Percentiles rank a stretch among this genome's conserved stretches.
Evolutionary conservation across 345 rosid genomes (phyloP).

Genomic region (Eucalyptus sideroxylon): DNA sequence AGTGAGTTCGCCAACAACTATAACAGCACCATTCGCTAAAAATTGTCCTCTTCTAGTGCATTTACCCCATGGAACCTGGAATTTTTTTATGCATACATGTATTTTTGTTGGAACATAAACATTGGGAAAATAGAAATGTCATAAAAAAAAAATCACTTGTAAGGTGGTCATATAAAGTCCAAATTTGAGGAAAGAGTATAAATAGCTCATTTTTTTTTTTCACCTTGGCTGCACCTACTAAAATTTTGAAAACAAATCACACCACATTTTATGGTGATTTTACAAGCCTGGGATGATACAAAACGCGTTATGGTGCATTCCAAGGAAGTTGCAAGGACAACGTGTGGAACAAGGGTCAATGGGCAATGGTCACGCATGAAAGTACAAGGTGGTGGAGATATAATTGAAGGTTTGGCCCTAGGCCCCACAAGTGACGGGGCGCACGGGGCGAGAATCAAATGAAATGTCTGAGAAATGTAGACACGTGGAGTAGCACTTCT

Average conservation of each 20-base stretch:
- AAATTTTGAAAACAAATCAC: neutral
- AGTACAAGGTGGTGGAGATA: too few species aligned
- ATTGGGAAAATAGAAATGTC: neutral
- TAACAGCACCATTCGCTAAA: accelerated
- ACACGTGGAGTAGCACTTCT: too few species aligned
- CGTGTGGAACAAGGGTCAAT: too few species aligned
- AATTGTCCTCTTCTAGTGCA: accelerated
- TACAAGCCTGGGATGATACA: neutral
- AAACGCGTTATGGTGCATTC: neutral
- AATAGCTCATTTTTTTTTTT: neutral
- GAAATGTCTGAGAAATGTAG: too few species aligned
- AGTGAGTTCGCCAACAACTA: accelerated
- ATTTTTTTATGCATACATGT: too few species aligned
- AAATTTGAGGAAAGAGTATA: neutral
- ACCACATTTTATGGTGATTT: neutral
- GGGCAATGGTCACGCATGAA: too few species aligned
- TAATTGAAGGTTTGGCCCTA: too few species aligned
- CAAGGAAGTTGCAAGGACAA: too few species aligned
- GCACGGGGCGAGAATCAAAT: too few species aligned
- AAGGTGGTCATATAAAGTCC: neutral
- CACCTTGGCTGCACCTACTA: neutral
- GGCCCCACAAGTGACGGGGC: too few species aligned
- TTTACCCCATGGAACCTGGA: accelerated
- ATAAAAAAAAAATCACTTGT: too few species aligned
- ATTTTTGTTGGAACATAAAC: neutral